phyloP scores from a whole-genome alignment of 2,329 filamentous ascomycete genomes.

The Epichloe bromicola region DNA sequence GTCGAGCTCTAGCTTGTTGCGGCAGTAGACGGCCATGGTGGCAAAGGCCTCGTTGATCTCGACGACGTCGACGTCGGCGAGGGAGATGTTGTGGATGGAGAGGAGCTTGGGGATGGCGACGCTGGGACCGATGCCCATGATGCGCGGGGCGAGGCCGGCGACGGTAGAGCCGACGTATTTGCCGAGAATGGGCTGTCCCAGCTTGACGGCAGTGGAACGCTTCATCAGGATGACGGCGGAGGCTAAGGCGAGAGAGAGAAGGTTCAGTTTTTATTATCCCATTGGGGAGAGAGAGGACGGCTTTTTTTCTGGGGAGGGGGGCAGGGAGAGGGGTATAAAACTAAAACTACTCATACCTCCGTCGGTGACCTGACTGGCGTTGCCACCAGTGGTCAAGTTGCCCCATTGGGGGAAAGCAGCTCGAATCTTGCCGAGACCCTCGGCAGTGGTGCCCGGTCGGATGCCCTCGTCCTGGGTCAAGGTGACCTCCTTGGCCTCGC shows the following conservation, averaged over 20 bases:
- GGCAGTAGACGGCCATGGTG: conserved; percentile 93
- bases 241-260: conserved; percentile 30
- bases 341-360: conserved; percentile 42
- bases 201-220: conserved; percentile 72
- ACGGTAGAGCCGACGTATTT: conserved; percentile 92
- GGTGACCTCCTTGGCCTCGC: conserved; percentile 63
- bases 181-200: conserved; percentile 82
- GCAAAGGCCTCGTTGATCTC: conserved; percentile 98
- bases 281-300: background rate
- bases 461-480: conserved; percentile 83
- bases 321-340: too few relatives aligned
- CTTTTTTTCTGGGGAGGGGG: too few relatives aligned
- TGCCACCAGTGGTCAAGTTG: conserved; percentile 75
- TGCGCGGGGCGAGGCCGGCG: conserved; percentile 76
- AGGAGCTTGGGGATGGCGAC: conserved; percentile 73
- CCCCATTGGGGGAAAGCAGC: conserved; percentile 91
- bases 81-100: conserved; percentile 58
- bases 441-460: conserved; percentile 76
- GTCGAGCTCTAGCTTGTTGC: conserved; percentile 57
- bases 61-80: conserved; percentile 76
- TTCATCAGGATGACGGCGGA: conserved; percentile 89
- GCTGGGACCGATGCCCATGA: conserved; percentile 89
- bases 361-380: conserved; percentile 90
- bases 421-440: conserved; percentile 71
- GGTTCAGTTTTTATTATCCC: background rate